These are phyloP conservation scores for Xylariaceae sp. DNA, from an alignment of 2,329 filamentous ascomycete species.

Conservation along the genomic window DNA sequence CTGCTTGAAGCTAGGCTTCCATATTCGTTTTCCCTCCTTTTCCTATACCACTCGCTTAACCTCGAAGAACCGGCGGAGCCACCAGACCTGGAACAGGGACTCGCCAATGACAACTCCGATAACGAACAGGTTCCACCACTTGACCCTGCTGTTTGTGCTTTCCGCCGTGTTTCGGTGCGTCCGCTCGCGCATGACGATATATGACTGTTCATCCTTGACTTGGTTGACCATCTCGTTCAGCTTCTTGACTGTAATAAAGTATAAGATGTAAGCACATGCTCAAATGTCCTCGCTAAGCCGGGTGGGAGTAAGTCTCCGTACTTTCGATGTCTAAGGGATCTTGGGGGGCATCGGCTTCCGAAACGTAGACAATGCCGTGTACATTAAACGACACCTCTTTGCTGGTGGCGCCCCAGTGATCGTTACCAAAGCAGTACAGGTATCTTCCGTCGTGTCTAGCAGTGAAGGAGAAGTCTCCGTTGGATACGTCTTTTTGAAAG, in stretches of 20 bases:
- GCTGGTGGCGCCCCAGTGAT: conserved; percentile 91
- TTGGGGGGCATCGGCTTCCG: conserved; percentile 73
- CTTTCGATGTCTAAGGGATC: conserved; percentile 90
- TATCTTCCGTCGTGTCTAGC: conserved; percentile 83
- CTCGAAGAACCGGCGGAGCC: conserved; percentile 98
- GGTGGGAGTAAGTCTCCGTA: conserved; percentile 35
- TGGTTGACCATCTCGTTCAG: conserved; percentile 81
- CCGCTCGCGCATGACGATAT: conserved; percentile 91
- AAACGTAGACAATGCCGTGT: conserved; percentile 95
- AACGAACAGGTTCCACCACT: conserved; percentile 99
- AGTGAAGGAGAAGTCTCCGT: conserved; percentile 89
- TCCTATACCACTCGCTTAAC: conserved; percentile 64
- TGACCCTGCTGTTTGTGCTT: conserved; percentile 94
- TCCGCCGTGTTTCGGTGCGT: conserved; percentile 98
- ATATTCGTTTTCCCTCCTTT: conserved; percentile 1
- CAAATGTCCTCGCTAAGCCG: background rate
- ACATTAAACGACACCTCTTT: conserved; percentile 99
- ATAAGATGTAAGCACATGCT: conserved; percentile 3
- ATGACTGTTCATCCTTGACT: conserved; percentile 96
- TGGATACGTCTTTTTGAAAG: conserved; percentile 75
- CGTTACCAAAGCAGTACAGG: conserved; percentile 98
- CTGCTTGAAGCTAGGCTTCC: conserved; percentile 7
- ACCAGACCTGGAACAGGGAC: conserved; percentile 98
- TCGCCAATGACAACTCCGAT: conserved; percentile 82
- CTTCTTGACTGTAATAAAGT: conserved; percentile 62